Percentiles rank a stretch among this genome's conserved stretches.
These are phyloP conservation scores for Aspergillus caelatus DNA, from an alignment of 2,329 filamentous ascomycete genomes.

Conservation along the genomic window DNA sequence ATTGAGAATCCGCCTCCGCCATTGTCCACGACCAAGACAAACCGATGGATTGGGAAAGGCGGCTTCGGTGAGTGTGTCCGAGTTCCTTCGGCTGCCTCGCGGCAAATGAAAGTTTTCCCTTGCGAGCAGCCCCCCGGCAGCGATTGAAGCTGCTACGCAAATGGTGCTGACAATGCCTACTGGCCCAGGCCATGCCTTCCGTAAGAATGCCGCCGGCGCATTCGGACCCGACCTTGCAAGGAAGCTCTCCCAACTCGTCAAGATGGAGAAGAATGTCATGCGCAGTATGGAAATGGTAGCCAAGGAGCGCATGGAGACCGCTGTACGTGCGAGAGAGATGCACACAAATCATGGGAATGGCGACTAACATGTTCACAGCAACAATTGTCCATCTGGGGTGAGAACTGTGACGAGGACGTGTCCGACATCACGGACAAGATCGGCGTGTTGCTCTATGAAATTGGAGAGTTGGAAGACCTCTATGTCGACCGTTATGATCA, in stretches of 20 bases:
- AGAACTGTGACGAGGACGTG: slow-evolving; percentile 93
- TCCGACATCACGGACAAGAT: slow-evolving; percentile 99
- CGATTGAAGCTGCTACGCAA: slow-evolving; percentile 9
- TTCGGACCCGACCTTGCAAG: slow-evolving; percentile 85
- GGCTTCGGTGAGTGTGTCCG: slow-evolving; percentile 72
- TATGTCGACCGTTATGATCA: slow-evolving; percentile 99
- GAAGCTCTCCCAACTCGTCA: slow-evolving; percentile 96
- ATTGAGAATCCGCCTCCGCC: slow-evolving; percentile 92
- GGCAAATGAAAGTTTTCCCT: background rate
- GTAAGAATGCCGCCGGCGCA: slow-evolving; percentile 55
- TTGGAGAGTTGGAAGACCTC: slow-evolving; percentile 96
- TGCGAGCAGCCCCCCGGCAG: background rate
- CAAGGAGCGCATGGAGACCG: slow-evolving; percentile 96
- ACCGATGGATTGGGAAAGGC: slow-evolving; percentile 82
- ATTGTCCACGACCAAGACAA: slow-evolving; percentile 85
- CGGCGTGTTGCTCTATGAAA: slow-evolving; percentile 95
- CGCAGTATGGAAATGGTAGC: slow-evolving; percentile 94
- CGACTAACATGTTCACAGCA: slow-evolving; percentile 59
- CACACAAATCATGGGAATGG: slow-evolving; percentile 21
- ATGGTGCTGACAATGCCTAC: slow-evolving; percentile 4
- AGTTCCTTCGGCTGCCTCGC: background rate
- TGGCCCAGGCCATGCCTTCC: slow-evolving; percentile 63
- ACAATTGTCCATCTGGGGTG: slow-evolving; percentile 98
- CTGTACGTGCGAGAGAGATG: slow-evolving; percentile 65
- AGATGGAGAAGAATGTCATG: slow-evolving; percentile 99